These are phyloP conservation scores for Monosporascus sp. DNA, from an alignment of 2,329 filamentous ascomycete species.

Conservation along the genomic window DNA sequence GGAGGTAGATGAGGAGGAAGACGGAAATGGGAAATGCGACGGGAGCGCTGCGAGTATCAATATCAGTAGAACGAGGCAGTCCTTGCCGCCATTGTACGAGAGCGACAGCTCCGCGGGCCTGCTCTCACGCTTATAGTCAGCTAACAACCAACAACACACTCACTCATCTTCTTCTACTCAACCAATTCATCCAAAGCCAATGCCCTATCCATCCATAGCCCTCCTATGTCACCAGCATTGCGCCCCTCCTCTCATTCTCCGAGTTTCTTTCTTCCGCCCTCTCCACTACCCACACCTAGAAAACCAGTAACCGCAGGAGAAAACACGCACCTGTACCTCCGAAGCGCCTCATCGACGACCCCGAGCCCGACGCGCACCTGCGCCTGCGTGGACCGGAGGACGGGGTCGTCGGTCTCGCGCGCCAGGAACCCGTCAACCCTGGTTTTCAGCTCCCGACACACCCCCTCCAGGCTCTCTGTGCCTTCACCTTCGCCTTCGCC, in stretches of 20 bases:
- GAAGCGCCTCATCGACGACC: constrained; percentile 71
- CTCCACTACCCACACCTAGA: too few species aligned
- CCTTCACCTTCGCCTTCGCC: neutral
- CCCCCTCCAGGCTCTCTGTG: constrained; percentile 7
- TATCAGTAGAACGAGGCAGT: constrained; percentile 88
- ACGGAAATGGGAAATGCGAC: constrained; percentile 26
- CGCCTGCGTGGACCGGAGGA: constrained; percentile 61
- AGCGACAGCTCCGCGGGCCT: constrained; percentile 77
- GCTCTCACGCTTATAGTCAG: constrained; percentile 4
- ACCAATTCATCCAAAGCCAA: too few species aligned
- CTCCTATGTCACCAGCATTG: too few species aligned
- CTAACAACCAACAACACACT: neutral
- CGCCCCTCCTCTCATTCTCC: too few species aligned
- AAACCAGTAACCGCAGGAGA: constrained; percentile 2
- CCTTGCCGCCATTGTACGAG: constrained; percentile 97
- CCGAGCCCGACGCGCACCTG: constrained; percentile 69
- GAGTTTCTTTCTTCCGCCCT: too few species aligned
- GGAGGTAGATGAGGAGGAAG: constrained; percentile 18
- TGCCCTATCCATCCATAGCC: too few species aligned
- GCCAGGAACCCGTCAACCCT: constrained; percentile 63
- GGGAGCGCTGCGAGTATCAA: constrained; percentile 69
- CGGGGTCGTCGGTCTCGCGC: constrained; percentile 49
- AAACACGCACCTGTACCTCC: constrained; percentile 63
- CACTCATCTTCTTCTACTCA: too few species aligned
- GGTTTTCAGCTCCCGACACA: constrained; percentile 41